Conservation (phyloP, 78 protist genomes). For the Dictyostelium intermedium region DNA sequence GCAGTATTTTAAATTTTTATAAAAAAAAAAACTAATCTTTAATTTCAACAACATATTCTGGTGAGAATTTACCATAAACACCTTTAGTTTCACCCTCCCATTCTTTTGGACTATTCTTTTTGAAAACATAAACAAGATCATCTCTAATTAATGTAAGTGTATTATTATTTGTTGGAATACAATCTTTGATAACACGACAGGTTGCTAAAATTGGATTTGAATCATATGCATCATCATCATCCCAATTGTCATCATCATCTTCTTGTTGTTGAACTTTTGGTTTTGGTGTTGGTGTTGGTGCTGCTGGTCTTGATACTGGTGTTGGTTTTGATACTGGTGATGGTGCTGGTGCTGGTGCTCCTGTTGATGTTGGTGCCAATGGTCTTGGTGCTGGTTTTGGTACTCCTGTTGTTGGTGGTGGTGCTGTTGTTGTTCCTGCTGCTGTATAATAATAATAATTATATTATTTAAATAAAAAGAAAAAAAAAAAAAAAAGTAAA, state of each 20-base stretch:
- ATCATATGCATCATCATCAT: conserved; percentile 34
- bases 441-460: not conserved
- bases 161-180: conserved; percentile 66
- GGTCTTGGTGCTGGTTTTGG: conserved; percentile 7
- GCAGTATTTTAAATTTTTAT: not conserved
- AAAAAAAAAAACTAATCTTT: not conserved
- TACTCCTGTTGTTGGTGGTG: not conserved
- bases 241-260: conserved; percentile 61
- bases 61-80: conserved; percentile 74
- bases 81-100: conserved; percentile 85
- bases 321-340: conserved; percentile 3
- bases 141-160: conserved; percentile 71
- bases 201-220: conserved; percentile 60
- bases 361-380: conserved; percentile 8
- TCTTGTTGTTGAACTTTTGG: not conserved
- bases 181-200: conserved; percentile 71
- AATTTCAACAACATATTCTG: conserved; percentile 11
- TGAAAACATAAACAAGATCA: conserved; percentile 79
- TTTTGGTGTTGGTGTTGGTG: not conserved
- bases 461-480: no score
- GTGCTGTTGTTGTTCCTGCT: conserved; percentile 2
- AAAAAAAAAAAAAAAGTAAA: no score
- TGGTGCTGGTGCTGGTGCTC: not conserved
- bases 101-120: conserved; percentile 18
- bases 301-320: conserved; percentile 6